These are phyloP conservation scores for Suillus ampliporus DNA, from an alignment of 768 basidiomycete species.

Conservation along the genomic window DNA sequence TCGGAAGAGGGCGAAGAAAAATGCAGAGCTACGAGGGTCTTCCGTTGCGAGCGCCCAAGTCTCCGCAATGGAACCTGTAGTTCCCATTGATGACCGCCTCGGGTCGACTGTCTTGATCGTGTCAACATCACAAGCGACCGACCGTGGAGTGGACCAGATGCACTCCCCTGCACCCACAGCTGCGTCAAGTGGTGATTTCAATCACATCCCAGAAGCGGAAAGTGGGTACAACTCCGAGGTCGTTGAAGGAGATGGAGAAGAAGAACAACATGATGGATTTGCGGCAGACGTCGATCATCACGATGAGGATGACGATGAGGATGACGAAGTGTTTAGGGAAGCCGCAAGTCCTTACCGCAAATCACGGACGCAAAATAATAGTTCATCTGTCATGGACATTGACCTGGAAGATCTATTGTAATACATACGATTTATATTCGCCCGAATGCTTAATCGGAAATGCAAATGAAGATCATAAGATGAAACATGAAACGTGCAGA, in stretches of 20 bases:
- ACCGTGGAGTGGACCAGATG: slow-evolving; percentile 40
- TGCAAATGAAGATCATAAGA: neutral
- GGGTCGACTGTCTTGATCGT: slow-evolving; percentile 32
- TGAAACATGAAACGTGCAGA: neutral
- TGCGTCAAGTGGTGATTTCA: slow-evolving; percentile 53
- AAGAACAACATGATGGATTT: slow-evolving; percentile 33
- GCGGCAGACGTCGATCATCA: slow-evolving; percentile 26
- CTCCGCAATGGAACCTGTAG: slow-evolving; percentile 35
- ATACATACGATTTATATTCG: slow-evolving; percentile 9
- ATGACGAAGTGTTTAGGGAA: slow-evolving; percentile 10
- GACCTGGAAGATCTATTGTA: slow-evolving; percentile 31
- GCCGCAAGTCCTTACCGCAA: slow-evolving; percentile 9
- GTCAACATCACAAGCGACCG: slow-evolving; percentile 28
- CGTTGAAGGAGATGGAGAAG: slow-evolving; percentile 36
- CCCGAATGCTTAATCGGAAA: neutral
- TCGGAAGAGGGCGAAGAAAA: slow-evolving; percentile 53
- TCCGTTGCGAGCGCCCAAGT: slow-evolving; percentile 29
- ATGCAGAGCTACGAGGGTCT: slow-evolving; percentile 26
- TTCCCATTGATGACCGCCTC: slow-evolving; percentile 29
- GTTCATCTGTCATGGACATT: slow-evolving; percentile 34
- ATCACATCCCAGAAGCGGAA: slow-evolving; percentile 45
- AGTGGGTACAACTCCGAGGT: slow-evolving; percentile 64
- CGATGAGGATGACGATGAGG: slow-evolving; percentile 13
- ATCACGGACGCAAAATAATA: slow-evolving; percentile 16
- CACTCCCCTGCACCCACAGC: slow-evolving; percentile 58